Conservation (phyloP, 257 asterid species). For the Jacaranda copaia region DNA sequence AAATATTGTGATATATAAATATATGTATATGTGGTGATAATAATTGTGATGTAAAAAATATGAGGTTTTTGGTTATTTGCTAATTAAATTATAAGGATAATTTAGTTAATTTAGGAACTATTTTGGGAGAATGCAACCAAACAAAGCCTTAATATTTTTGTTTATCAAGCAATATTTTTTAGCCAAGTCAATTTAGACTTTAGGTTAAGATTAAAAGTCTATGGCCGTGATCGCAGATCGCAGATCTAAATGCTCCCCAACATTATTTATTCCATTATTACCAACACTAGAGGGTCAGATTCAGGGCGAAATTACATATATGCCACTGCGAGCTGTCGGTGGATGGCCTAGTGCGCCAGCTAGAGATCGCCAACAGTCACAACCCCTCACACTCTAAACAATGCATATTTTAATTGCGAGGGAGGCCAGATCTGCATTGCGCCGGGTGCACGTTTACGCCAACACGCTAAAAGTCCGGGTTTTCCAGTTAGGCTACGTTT, state of each 20-base stretch:
- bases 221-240: neutral
- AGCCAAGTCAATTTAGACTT: slow-evolving; percentile 8
- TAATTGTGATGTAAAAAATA: too few species aligned
- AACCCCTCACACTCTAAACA: slow-evolving; percentile 6
- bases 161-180: neutral
- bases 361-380: slow-evolving; percentile 27
- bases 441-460: slow-evolving; percentile 35
- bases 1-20: too few species aligned
- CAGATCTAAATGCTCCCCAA: slow-evolving; percentile 2
- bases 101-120: too few species aligned
- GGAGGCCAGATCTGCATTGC: slow-evolving; percentile 12
- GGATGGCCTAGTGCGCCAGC: slow-evolving; percentile 17
- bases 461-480: neutral
- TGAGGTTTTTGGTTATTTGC: too few species aligned
- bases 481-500: slow-evolving; percentile 27
- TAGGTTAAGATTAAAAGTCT: neutral
- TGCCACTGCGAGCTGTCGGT: slow-evolving; percentile 37
- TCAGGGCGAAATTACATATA: neutral
- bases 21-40: too few species aligned
- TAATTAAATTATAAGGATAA: too few species aligned
- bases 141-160: too few species aligned
- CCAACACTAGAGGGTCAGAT: slow-evolving; percentile 8
- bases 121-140: too few species aligned
- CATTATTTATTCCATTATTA: slow-evolving; percentile 5
- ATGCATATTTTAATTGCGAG: slow-evolving; percentile 24